Evolutionary conservation across 257 asterid species (phyloP), one percentile per base, ranked within the genome.

Genomic region (Hygrophila difformis): DNA sequence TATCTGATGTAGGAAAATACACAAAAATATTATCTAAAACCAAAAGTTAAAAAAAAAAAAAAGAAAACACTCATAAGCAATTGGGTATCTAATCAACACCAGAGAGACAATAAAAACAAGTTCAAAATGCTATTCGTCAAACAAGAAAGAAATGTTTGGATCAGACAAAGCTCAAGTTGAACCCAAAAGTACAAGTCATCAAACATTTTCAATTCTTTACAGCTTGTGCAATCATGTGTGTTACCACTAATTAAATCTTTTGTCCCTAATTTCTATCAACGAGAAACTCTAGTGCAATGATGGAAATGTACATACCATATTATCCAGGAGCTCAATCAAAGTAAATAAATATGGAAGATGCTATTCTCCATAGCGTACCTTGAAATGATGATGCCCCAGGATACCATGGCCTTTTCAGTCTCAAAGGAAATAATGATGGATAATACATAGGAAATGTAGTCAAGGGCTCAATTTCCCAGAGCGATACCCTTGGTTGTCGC

Each of bases 401-500:
- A 63, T 85, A 85, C 93, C 95, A 89, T 39, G 97, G 97, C 17
- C 96, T 81, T 70, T 89, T 89, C 48, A 81, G 75, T 65, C 97
- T 73, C 28, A 77, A 89, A 41, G 97, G 94, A 68, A 88, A 84
- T 15, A 84, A 48, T 1, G 96, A 84, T 11, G 96, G 93, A 55
- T n/a, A n/a, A n/a, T 89, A 82, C 97, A 89, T 89, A 14, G 97
- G 97, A 70, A 79, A 89, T 48, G 97, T 85, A 38, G 94, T 89
- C 70, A 89, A 63, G 43, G 97, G 97, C 68, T 89, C 97, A 29
- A 89, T 89, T 67, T 89, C 97, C 97, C 97, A 89, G 46, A 85
- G 49, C 4, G 97, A 89, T 18, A 85, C 96, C 54, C 94, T 75
- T 14, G 97, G 96, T 73, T 89, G 98, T 72, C 93, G 77, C 62